Conservation (phyloP, 352 stramenopile genomes). For the Thalassiosira exigua region DNA sequence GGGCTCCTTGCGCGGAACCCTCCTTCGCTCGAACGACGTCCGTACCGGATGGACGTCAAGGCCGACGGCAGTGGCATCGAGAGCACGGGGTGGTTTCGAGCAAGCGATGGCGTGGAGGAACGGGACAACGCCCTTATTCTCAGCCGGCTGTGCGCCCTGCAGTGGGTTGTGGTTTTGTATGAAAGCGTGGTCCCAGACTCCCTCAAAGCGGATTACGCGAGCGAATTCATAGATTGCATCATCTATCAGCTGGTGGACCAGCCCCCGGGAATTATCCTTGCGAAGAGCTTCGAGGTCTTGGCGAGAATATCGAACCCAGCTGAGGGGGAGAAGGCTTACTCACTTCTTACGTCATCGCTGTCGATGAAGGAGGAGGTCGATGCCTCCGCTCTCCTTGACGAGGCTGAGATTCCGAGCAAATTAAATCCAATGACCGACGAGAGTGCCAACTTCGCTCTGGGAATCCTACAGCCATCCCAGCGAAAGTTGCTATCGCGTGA, state of each 20-base stretch:
- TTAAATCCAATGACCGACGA: slow-evolving; percentile 66
- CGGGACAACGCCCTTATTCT: slow-evolving; percentile 75
- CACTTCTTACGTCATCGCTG: too few species aligned
- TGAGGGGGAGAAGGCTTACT: slow-evolving; percentile 54
- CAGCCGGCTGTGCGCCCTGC: slow-evolving; percentile 82
- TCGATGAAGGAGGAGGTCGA: neutral
- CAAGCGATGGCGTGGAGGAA: slow-evolving; percentile 72
- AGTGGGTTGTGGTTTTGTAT: slow-evolving; percentile 84
- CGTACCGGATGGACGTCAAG: slow-evolving; percentile 83
- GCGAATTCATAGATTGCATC: slow-evolving; percentile 82
- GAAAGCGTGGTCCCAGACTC: slow-evolving; percentile 80
- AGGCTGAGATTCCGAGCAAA: neutral
- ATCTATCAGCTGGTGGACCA: slow-evolving; percentile 82
- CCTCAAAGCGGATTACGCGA: slow-evolving; percentile 82
- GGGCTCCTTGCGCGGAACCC: slow-evolving; percentile 76
- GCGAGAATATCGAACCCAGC: slow-evolving; percentile 79
- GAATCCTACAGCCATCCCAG: slow-evolving; percentile 60
- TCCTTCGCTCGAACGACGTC: slow-evolving; percentile 72
- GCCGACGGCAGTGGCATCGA: slow-evolving; percentile 83
- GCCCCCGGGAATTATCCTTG: slow-evolving; percentile 76
- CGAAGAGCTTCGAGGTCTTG: slow-evolving; percentile 83
- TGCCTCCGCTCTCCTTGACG: slow-evolving; percentile 9
- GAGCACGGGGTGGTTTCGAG: slow-evolving; percentile 80
- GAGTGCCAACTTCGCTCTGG: slow-evolving; percentile 74
- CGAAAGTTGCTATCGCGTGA: slow-evolving; percentile 69